Conservation (phyloP, 352 stramenopile species). For the Globisporangium nunn region DNA sequence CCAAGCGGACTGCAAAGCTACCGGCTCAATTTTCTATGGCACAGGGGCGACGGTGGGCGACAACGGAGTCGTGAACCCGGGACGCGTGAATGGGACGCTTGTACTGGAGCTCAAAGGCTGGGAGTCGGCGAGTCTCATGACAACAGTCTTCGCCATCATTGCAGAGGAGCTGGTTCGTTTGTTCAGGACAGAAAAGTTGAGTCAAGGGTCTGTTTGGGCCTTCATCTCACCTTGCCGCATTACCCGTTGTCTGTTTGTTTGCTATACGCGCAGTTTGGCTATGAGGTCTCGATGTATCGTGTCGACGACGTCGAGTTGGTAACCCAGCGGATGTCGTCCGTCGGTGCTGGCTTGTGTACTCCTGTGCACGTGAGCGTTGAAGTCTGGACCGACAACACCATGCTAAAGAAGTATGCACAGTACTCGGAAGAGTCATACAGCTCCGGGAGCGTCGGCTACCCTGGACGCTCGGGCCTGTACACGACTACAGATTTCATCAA, state of each 20-base stretch:
- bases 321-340: conserved; percentile 30
- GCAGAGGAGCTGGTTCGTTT: conserved; percentile 29
- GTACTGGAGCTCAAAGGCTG: conserved; percentile 35
- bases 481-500: conserved; percentile 25
- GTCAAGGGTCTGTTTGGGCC: too few relatives aligned
- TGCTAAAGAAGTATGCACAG: neutral
- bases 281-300: conserved; percentile 31
- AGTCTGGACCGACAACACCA: too few relatives aligned
- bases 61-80: conserved; percentile 17
- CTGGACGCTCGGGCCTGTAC: conserved; percentile 27
- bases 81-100: conserved; percentile 27
- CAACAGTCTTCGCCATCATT: conserved; percentile 38
- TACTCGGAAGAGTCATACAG: conserved; percentile 32
- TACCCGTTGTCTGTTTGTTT: neutral
- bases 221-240: neutral
- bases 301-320: conserved; percentile 7
- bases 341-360: conserved; percentile 4
- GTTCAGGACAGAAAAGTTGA: neutral
- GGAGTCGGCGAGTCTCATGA: conserved; percentile 25
- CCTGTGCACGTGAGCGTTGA: too few relatives aligned
- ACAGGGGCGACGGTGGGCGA: conserved; percentile 21
- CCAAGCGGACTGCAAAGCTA: conserved; percentile 17
- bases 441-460: conserved; percentile 30
- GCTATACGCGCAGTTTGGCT: conserved; percentile 20
- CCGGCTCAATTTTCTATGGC: conserved; percentile 21